phyloP scores from a whole-genome alignment of 352 stramenopile genomes.

The Peronosclerospora sorghi region DNA sequence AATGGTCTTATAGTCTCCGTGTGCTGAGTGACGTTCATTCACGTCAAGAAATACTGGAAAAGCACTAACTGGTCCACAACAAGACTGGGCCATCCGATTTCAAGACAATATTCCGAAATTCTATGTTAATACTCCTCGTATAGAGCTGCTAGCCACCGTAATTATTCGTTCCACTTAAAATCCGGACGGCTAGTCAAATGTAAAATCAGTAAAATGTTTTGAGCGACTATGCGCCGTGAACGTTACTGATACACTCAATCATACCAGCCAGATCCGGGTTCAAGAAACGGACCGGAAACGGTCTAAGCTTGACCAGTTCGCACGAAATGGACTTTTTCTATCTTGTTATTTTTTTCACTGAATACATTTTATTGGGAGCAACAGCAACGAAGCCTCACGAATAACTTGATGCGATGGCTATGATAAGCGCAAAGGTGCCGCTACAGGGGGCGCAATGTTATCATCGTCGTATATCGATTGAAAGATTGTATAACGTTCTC shows the following conservation, averaged over 20 bases:
- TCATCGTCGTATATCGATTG: conserved; percentile 45
- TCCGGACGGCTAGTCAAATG: conserved; percentile 75
- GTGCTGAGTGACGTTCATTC: too few relatives aligned
- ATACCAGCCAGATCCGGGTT: conserved; percentile 54
- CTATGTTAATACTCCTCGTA: conserved; percentile 46
- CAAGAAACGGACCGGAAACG: conserved; percentile 44
- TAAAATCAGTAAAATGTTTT: conserved; percentile 67
- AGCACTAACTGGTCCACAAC: too few relatives aligned
- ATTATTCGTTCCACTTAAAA: conserved; percentile 36
- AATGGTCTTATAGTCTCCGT: too few relatives aligned
- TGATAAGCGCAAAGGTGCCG: conserved; percentile 18
- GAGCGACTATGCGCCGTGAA: conserved; percentile 22
- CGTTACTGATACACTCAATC: conserved; percentile 44
- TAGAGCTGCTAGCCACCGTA: conserved; percentile 24
- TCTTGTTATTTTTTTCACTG: conserved; percentile 43
- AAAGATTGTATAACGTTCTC: conserved; percentile 71
- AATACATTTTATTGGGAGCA: conserved; percentile 49
- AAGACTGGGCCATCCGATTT: conserved; percentile 63
- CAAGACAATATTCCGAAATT: conserved; percentile 58
- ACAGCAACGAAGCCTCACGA: conserved; percentile 55
- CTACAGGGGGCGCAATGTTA: conserved; percentile 10
- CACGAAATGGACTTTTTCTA: conserved; percentile 18
- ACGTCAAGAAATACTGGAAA: too few relatives aligned
- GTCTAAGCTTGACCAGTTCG: conserved; percentile 35
- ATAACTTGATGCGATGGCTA: conserved; percentile 28